Base-by-base conservation (phyloP, 176 grass and related monocot genomes). In the Canna indica region DNA sequence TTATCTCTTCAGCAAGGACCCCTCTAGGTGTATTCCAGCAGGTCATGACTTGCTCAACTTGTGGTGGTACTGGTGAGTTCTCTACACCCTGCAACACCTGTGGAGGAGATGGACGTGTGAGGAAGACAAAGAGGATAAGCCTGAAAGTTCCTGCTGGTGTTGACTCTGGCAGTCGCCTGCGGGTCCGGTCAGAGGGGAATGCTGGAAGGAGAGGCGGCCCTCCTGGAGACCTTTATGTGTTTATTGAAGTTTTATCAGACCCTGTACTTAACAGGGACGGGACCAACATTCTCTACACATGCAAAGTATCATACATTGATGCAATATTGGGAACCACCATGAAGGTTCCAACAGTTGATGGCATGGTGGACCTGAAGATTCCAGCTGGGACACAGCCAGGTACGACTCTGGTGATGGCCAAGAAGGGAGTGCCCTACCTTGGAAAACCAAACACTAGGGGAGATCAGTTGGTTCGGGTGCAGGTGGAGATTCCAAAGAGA, bases 11-110 rank as follows among this genome's bases (percentile, higher is more conserved):
- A 26, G 80, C 89, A 65, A 82, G 94, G 77, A 99, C 94, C 25
- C 94, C 94, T 10, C 83, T 99, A 38, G 94, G 94, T 68, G 83
- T 99, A 85, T 99, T 99, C 80, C 94, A 99, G 76, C 94, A 99
- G 73, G 94, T 99, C 7, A 86, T 84, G 66, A 85, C 86, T 4
- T 99, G 94, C 85, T 90, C 91, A 53, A 85, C 94, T 47, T 99
- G 94, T 31, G 75, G 83, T 1, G 94, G 94, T 64, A 87, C 89
- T 68, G 94, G 94, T 3, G 89, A 99, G 74, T 93, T 85, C 61
- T 90, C 89, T 25, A 93, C 86, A 60, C 89, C 94, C 47, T 99
- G 94, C 73, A 81, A 81, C 65, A 93, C 86, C 15, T 99, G 94
- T 65, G 75, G 80, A 29, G 94, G 94, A 28, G 89, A 99, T 81